Evolutionary conservation across 2,329 filamentous ascomycete genomes (phyloP).

Genomic region (Nigrospora osmanthi): DNA sequence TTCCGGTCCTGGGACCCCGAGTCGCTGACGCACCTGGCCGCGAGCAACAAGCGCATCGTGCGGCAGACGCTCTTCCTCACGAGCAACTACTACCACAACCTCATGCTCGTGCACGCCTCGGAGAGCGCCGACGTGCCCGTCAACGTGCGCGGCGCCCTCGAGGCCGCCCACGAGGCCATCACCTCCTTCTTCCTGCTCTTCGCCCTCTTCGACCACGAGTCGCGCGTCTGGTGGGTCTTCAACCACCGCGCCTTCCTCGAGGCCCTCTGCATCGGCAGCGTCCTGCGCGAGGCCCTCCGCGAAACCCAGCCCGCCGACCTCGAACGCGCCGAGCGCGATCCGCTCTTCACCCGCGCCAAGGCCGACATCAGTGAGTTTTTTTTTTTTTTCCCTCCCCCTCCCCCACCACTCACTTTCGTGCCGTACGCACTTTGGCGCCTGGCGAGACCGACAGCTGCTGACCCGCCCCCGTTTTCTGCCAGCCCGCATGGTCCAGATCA

Average conservation of each 20-base stretch:
- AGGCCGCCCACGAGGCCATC: slow-evolving; percentile 70
- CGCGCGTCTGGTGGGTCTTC: slow-evolving; percentile 78
- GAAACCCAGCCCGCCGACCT: slow-evolving; percentile 34
- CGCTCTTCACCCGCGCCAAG: slow-evolving; percentile 51
- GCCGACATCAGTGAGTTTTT: slow-evolving; percentile 52
- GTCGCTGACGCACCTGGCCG: slow-evolving; percentile 48
- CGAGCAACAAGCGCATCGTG: slow-evolving; percentile 56
- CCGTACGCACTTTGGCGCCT: not conserved
- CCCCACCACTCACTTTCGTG: not conserved
- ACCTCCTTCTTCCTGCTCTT: slow-evolving; percentile 68
- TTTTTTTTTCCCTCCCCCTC: not conserved
- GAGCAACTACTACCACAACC: slow-evolving; percentile 77
- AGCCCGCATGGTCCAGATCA: slow-evolving; percentile 58
- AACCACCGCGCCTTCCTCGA: slow-evolving; percentile 76
- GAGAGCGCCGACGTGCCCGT: slow-evolving; percentile 56
- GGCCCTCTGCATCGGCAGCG: slow-evolving; percentile 58
- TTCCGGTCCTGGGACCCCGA: slow-evolving; percentile 62
- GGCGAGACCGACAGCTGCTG: not conserved
- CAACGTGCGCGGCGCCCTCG: slow-evolving; percentile 62
- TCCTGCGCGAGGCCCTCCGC: slow-evolving; percentile 43
- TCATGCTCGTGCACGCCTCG: slow-evolving; percentile 71
- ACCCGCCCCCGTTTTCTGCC: slow-evolving; percentile 1
- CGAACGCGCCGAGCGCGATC: slow-evolving; percentile 37
- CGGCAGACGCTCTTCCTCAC: slow-evolving; percentile 71
- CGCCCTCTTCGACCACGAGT: slow-evolving; percentile 60